A percentile compares a stretch with the other conserved stretches of the same genome.
Evolutionary conservation across 2,329 filamentous ascomycete species (phyloP).

Genomic region (Fonsecaea monophora): DNA sequence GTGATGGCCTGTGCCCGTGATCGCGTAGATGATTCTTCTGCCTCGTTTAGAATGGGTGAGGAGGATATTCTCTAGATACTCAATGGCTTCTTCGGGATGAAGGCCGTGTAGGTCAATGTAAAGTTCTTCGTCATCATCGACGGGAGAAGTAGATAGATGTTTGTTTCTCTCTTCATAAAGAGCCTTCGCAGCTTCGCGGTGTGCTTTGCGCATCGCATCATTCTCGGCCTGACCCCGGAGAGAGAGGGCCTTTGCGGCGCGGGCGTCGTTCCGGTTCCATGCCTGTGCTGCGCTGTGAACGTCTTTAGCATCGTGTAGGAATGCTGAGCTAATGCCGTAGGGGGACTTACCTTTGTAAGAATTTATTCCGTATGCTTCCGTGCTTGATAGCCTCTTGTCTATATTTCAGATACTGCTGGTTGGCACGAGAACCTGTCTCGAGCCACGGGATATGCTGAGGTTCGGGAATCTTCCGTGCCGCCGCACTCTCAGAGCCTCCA

Average conservation of each 20-base stretch:
- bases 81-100: constrained; percentile 96
- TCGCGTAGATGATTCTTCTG: constrained; percentile 82
- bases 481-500: constrained; percentile 60
- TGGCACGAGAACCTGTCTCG: constrained; percentile 87
- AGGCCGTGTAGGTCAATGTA: constrained; percentile 97
- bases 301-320: constrained; percentile 6
- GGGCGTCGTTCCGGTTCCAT: constrained; percentile 97
- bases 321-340: neutral
- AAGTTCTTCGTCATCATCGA: constrained; percentile 69
- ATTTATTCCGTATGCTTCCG: constrained; percentile 94
- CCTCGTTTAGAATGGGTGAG: constrained; percentile 77
- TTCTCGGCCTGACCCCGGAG: constrained; percentile 96
- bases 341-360: constrained; percentile 78
- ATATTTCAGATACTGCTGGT: constrained; percentile 93
- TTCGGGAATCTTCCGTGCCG: constrained; percentile 81
- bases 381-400: constrained; percentile 97
- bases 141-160: constrained; percentile 56
- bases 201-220: constrained; percentile 94
- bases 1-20: constrained; percentile 95
- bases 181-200: constrained; percentile 88
- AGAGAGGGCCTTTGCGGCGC: constrained; percentile 92
- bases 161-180: constrained; percentile 94
- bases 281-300: constrained; percentile 82
- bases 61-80: constrained; percentile 88
- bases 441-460: constrained; percentile 96